Evolutionary conservation across 1,284 basidiomycete species (phyloP).

Genomic region (Lentinus polychrous): DNA sequence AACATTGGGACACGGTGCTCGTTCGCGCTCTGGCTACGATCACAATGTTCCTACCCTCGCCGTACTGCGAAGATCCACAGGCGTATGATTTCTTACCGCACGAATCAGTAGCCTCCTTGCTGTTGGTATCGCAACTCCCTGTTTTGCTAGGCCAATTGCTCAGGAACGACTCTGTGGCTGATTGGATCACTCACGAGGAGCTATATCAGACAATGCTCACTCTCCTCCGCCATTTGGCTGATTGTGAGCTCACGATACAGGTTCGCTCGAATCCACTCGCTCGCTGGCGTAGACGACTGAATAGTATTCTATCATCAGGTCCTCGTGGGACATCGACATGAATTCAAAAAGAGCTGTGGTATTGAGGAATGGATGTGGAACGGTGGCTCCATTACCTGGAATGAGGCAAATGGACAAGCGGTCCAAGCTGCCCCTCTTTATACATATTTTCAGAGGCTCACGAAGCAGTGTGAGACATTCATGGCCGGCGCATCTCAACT

Average conservation of each 20-base stretch:
- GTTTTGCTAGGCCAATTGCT: constrained; percentile 38
- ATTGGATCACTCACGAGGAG: constrained; percentile 42
- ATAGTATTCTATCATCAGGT: constrained; percentile 16
- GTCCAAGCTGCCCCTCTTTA: constrained; percentile 36
- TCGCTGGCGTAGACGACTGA: neutral
- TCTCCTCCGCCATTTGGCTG: constrained; percentile 41
- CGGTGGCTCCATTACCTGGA: constrained; percentile 35
- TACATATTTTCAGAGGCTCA: constrained; percentile 45
- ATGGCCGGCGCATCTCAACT: constrained; percentile 37
- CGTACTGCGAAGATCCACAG: constrained; percentile 34
- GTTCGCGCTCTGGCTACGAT: constrained; percentile 34
- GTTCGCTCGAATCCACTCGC: constrained; percentile 9
- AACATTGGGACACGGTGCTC: constrained; percentile 37
- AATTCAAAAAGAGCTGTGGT: constrained; percentile 32
- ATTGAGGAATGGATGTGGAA: constrained; percentile 44
- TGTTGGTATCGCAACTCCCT: constrained; percentile 40
- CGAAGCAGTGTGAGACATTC: constrained; percentile 44
- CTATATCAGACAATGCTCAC: constrained; percentile 42
- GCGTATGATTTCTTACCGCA: constrained; percentile 45
- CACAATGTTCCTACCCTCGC: constrained; percentile 35
- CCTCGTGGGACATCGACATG: constrained; percentile 35
- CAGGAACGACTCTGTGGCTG: constrained; percentile 47
- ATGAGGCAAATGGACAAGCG: constrained; percentile 18
- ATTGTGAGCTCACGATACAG: constrained; percentile 42
- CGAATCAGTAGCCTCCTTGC: constrained; percentile 31